Evolutionary conservation across 1,139 yeast species (phyloP), one percentile per base, ranked within the genome.

Genomic region (Blastobotrys serpentis): DNA sequence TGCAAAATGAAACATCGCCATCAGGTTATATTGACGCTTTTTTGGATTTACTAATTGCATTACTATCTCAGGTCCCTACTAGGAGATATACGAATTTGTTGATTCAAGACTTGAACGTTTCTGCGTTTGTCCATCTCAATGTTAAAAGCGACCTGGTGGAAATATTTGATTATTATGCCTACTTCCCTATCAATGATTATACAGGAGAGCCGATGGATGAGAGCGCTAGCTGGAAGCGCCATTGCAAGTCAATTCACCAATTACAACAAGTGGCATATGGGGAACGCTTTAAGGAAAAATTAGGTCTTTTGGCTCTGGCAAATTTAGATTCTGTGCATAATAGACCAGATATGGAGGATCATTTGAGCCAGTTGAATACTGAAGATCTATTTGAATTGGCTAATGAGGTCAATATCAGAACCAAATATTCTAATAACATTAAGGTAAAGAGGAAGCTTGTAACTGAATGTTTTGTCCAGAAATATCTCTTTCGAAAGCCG

Each of bases 161-260:
- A 1, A 36, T 62, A 4, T 51, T 73, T 2, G 56, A 59, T 10
- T 60, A 65, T 41, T 67, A 61, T 42, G 43, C 71, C 2, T 55
- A 65, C 42, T 73, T 68, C 52, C 78, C 79, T 1, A 59, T 76
- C 13, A 68, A 75, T 54, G 79, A 75, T 46, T 67, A 71, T 46
- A 57, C 71, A 0, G 78, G 79, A 10, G 59, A 55, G 18, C 49
- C 59, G 8, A 49, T 66, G n/a, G 26, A 58, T 1, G 47, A 53
- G 7, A 56, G 54, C 4, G 55, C 56, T 19, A 34, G 56, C 7
- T 57, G 59, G 42, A 38, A 53, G 4, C 40, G 33, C 2, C 49
- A 54, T 17, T 47, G 60, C 0, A 40, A 43, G 1, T 48, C 43
- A 0, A 44, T 69, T 2, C 52, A 59, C 4, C 41, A 45, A 5